Evolutionary conservation across 192 early-diverging fungal species (phyloP), one percentile per base, ranked within the genome.

Genomic region (Gonapodya sp.): DNA sequence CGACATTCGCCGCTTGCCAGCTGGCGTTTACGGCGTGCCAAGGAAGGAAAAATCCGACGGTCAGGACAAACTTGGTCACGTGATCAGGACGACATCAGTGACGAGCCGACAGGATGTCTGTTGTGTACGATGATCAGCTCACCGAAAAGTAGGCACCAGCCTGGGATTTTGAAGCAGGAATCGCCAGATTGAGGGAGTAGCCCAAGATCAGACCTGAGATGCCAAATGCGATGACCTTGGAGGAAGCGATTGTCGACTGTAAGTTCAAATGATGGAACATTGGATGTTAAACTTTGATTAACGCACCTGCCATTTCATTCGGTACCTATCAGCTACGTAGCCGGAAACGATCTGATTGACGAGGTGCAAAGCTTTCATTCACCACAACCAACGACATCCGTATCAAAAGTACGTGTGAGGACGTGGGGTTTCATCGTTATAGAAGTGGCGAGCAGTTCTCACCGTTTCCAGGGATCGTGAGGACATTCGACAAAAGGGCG

Each of bases 1-100:
- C 82, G 14, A 85, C 83, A 35, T 87, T 86, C 30, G 82, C 82
- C 2, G 86, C 81, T 36, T 84, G 84, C 86, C 85, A 86, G 18
- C 83, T 84, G 72, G 84, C 86, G 80, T 84, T 77, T 30, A 64
- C 46, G 32, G 79, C 24, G 80, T 80, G 79, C 34, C 80, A 36
- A 73, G 79, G 16, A 78, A 72, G 64, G 36, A 72, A 36, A 0
- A 31, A 36, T 34, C 14, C 31, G 31, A 78, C 31, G 0, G 36
- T 33, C 18, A n/a, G n/a, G n/a, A n/a, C n/a, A n/a, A n/a, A 8
- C 30, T n/a, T 32, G 32, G 2, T 35, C 1, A 1, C 0, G 34
- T 81, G 79, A 87, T 87, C 46, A 86, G 32, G 35, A 79, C 83
- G 36, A 84, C 84, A 35, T 83, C 82, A 80, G 79, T 84, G 16